Evolutionary conservation across 2,329 filamentous ascomycete genomes (phyloP), one percentile per base, ranked within the genome.

Genomic region (Sclerotinia borealis): DNA sequence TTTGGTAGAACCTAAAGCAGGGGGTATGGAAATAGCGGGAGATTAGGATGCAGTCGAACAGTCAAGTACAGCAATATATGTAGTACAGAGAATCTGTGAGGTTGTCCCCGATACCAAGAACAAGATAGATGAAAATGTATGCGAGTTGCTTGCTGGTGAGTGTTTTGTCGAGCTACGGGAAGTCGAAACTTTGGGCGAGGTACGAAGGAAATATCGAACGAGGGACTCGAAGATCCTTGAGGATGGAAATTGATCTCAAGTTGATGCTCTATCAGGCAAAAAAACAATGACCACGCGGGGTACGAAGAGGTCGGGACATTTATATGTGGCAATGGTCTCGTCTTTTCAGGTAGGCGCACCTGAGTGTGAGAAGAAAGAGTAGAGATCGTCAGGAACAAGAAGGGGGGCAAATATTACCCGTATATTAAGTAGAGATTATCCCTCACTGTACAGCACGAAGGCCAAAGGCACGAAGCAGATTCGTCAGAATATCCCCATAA

Each of bases 341-440:
- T 36, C 59, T 55, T 48, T 61, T 36, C 52, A 52, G 17, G 19
- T 34, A 56, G 59, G 29, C 37, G 29, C 37, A 36, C 22, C 34
- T 31, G 39, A 45, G 22, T 27, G n/a, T n/a, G 29, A 43, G 59
- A 61, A 29, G 59, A 61, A 55, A 37, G 29, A 31, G 59, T 36
- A 61, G 50, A 41, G 59, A 62, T 62, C 60, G 50, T 58, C 51
- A 62, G 60, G 60, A 58, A 62, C 60, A 37, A 39, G 50, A 31
- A 34, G 41, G 50, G 34, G 22, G 59, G 59, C 37, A 56, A 37
- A 39, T 45, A 56, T 13, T 55, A n/a, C 15, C 50, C 39, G 27
- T 27, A 4, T 29, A 36, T 37, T 34, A 27, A 56, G 51, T 31
- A 48, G 22, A 48, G 50, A 27, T 27, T 29, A 22, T 37, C 37